These are phyloP conservation scores for Pythium dissimile DNA, from an alignment of 352 stramenopile genomes.

Conservation along the genomic window DNA sequence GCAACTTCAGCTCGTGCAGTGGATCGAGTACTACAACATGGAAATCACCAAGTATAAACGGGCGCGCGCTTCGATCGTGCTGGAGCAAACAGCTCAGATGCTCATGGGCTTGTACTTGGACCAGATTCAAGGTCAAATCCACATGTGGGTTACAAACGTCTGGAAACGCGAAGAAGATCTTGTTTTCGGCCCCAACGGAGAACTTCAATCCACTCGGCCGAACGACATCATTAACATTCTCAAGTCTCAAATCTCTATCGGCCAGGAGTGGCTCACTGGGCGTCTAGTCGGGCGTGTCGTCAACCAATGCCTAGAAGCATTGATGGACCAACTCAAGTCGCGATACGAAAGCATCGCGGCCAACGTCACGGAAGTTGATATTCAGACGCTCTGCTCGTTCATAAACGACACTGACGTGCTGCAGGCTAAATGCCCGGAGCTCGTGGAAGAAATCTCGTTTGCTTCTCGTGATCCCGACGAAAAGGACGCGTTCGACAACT, in stretches of 20 bases:
- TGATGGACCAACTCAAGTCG: constrained; percentile 74
- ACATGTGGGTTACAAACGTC: constrained; percentile 84
- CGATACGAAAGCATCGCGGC: constrained; percentile 57
- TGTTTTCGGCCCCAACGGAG: constrained; percentile 50
- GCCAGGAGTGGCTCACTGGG: constrained; percentile 75
- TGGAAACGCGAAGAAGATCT: constrained; percentile 79
- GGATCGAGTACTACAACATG: constrained; percentile 87
- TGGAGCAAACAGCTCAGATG: constrained; percentile 63
- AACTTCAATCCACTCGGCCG: constrained; percentile 68
- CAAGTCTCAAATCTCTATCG: constrained; percentile 83
- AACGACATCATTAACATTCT: constrained; percentile 89
- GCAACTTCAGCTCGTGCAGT: constrained; percentile 79
- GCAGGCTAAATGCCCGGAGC: constrained; percentile 78
- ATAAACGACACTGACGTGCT: constrained; percentile 84
- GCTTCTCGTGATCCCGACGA: constrained; percentile 65
- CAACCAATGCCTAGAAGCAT: constrained; percentile 56
- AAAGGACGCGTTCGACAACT: constrained; percentile 72
- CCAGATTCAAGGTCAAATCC: constrained; percentile 73
- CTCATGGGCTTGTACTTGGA: constrained; percentile 75
- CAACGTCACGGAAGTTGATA: constrained; percentile 42
- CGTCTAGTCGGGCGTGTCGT: constrained; percentile 63
- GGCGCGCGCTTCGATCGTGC: constrained; percentile 55
- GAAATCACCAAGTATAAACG: constrained; percentile 86
- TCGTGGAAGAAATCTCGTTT: constrained; percentile 83
- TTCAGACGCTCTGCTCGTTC: constrained; percentile 82